A percentile compares a stretch with the other conserved stretches of the same genome.
Evolutionary conservation across 805 yeast genomes (phyloP).

Genomic region (Maudiozyma barnettii): DNA sequence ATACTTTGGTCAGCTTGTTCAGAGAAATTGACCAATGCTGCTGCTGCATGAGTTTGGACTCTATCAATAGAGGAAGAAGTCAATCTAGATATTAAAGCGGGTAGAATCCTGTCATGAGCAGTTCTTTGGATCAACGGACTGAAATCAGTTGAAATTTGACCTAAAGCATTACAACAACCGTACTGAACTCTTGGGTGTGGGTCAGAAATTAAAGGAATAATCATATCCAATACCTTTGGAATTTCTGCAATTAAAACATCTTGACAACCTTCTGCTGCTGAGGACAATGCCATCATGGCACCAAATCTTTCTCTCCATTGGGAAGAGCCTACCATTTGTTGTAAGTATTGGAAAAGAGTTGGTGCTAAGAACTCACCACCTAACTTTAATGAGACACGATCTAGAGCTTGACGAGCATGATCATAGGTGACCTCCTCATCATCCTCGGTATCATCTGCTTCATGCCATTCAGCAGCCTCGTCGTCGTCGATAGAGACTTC

Average conservation of each 20-base stretch:
- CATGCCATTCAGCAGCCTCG: slow-evolving; percentile 81
- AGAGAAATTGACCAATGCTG: slow-evolving; percentile 90
- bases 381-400: slow-evolving; percentile 74
- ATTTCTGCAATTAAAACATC: slow-evolving; percentile 79
- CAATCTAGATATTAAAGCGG: slow-evolving; percentile 78
- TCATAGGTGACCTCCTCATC: slow-evolving; percentile 82
- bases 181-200: slow-evolving; percentile 91
- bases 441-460: slow-evolving; percentile 66
- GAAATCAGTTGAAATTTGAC: slow-evolving; percentile 95
- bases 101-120: slow-evolving; percentile 69
- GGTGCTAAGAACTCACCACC: slow-evolving; percentile 79
- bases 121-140: slow-evolving; percentile 80
- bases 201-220: slow-evolving; percentile 77
- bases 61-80: slow-evolving; percentile 69
- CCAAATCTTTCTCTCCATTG: slow-evolving; percentile 96
- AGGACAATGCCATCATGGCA: slow-evolving; percentile 90
- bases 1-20: slow-evolving; percentile 84
- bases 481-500: slow-evolving; percentile 87
- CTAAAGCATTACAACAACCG: slow-evolving; percentile 93
- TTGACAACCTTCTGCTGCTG: slow-evolving; percentile 95
- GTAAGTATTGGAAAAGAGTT: slow-evolving; percentile 78
- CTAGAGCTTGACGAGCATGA: slow-evolving; percentile 91
- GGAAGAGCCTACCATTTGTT: slow-evolving; percentile 65
- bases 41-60: slow-evolving; percentile 98
- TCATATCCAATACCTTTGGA: slow-evolving; percentile 71